Base-by-base conservation (phyloP, 768 basidiomycete genomes). In the Russula abietina region DNA sequence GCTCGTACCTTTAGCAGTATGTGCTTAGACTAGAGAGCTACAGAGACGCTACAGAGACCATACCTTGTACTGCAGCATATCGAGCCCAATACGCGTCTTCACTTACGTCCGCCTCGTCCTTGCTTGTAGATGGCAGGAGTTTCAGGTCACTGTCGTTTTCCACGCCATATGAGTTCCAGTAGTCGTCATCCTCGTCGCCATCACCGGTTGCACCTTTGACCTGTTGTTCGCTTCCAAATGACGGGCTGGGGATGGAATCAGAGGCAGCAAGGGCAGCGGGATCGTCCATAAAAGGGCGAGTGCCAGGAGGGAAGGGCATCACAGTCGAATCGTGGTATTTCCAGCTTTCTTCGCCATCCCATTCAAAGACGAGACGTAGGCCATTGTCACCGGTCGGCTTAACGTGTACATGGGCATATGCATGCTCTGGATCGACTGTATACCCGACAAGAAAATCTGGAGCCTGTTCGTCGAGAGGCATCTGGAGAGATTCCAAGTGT, bases 61-160 rank as follows among this genome's bases (percentile, higher is more conserved):
- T 60, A 88, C 88, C 88, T 73, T 90, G 87, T 8, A 89, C 79
- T 22, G 78, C 76, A 33, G 85, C 76, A 71, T 90, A 90, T 65
- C 80, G 85, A 28, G 86, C 87, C 88, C 88, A 90, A 67, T 90
- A 90, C 7, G 85, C 86, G 62, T 89, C 88, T 64, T 83, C 81
- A 39, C 70, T 71, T 1, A 69, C 67, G 28, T 68, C 69, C 30
- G 66, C 62, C 52, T 59, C 65, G 43, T 72, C 72, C 39, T 73
- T 75, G 48, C 57, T 66, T 24, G 68, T 41, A 16, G 43, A 48
- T 39, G 28, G 46, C 38, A 12, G 71, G 72, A 53, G 63, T 63
- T 59, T 73, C 66, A 55, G 38, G 51, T 28, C 60, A 58, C 75
- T 77, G 12, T 69, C 62, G 51, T 75, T 76, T 11, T 69, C 68